These are phyloP conservation scores for Brassica incana DNA, from an alignment of 345 rosid genomes.

Conservation along the genomic window DNA sequence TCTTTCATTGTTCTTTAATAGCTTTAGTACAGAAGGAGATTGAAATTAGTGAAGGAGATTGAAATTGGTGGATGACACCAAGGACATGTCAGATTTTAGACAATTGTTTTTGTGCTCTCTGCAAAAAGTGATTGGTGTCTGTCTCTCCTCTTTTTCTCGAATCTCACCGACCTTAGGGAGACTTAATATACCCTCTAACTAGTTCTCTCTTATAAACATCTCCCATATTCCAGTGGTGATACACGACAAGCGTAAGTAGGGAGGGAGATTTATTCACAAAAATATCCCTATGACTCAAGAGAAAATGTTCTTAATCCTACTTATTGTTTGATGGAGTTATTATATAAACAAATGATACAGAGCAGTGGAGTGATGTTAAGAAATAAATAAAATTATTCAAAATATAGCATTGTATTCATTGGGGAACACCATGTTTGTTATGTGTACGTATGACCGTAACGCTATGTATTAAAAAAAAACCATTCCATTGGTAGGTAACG, in stretches of 20 bases:
- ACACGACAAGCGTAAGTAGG: background rate
- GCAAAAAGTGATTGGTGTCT: conserved; percentile 34
- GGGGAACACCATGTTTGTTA: background rate
- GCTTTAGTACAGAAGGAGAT: conserved; percentile 26
- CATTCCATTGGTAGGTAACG: background rate
- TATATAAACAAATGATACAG: background rate
- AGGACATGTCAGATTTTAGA: conserved; percentile 26
- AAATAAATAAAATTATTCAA: background rate
- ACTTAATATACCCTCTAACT: conserved; percentile 13
- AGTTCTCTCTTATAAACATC: conserved; percentile 18
- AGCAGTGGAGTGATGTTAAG: background rate
- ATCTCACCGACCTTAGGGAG: conserved; percentile 34
- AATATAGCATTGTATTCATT: background rate
- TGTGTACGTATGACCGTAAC: background rate
- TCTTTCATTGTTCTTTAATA: conserved; percentile 26
- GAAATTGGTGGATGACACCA: conserved; percentile 13
- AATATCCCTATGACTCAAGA: background rate
- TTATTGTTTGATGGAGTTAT: background rate
- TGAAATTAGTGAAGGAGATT: conserved; percentile 28
- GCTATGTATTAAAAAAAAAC: background rate
- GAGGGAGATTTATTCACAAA: background rate
- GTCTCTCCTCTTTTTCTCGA: conserved; percentile 32
- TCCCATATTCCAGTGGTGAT: conserved; percentile 14
- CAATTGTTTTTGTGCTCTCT: conserved; percentile 32
- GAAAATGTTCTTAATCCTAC: background rate